Conservation (phyloP, 1,284 basidiomycete genomes). For the Acaromyces ingoldii region DNA sequence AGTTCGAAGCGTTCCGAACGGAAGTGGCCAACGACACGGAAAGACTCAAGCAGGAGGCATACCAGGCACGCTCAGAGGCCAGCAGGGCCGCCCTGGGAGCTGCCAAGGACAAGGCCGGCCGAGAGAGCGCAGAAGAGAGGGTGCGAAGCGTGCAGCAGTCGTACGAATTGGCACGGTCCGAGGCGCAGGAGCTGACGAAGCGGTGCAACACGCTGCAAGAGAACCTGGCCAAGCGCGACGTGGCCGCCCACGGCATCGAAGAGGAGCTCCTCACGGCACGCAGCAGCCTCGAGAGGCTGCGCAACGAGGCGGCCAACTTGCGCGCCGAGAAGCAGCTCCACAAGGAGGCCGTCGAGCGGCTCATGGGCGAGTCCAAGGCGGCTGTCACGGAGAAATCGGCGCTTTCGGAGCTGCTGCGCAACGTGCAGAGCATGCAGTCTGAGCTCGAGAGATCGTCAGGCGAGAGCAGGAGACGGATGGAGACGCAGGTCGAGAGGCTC, state of each 20-base stretch:
- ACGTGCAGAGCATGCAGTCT: constrained; percentile 79
- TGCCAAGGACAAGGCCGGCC: constrained; percentile 35
- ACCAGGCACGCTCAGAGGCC: constrained; percentile 64
- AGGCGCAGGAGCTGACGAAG: constrained; percentile 48
- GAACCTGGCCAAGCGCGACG: constrained; percentile 53
- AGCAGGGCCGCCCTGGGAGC: constrained; percentile 69
- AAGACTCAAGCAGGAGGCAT: constrained; percentile 68
- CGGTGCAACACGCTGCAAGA: constrained; percentile 51
- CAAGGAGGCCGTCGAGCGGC: constrained; percentile 35
- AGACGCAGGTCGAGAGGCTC: constrained; percentile 71
- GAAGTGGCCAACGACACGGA: constrained; percentile 71
- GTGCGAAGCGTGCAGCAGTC: constrained; percentile 41
- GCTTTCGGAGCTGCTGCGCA: constrained; percentile 76
- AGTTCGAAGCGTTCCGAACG: constrained; percentile 69
- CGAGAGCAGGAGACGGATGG: constrained; percentile 72
- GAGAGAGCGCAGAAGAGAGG: constrained; percentile 54
- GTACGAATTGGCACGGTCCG: constrained; percentile 43
- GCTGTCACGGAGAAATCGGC: constrained; percentile 74
- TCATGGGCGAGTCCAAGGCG: constrained; percentile 77
- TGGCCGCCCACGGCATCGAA: constrained; percentile 54
- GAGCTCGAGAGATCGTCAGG: constrained; percentile 76
- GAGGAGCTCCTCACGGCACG: constrained; percentile 58
- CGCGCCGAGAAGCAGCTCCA: constrained; percentile 73
- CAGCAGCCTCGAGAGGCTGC: constrained; percentile 44
- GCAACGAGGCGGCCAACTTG: constrained; percentile 77